Conservation (phyloP, 108 stramenopile genomes). For the Skeletonema costatum region DNA sequence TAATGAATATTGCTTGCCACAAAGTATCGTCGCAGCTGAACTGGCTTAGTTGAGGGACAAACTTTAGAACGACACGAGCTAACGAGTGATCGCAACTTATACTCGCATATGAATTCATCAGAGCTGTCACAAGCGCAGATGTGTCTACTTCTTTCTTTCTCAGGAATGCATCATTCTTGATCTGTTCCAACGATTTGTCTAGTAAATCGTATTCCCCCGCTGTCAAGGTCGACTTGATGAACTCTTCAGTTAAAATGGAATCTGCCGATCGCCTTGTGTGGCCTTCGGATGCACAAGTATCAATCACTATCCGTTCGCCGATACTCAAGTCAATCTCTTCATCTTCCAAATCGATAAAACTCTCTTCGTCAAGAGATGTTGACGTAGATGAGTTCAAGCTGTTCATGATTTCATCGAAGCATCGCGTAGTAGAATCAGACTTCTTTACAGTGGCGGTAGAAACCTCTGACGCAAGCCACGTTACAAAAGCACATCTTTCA, state of each 20-base stretch:
- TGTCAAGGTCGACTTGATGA: neutral
- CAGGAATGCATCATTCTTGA: neutral
- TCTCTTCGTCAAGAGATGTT: neutral
- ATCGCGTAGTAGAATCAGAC: neutral
- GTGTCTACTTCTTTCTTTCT: neutral
- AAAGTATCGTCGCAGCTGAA: conserved; percentile 35
- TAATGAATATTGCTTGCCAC: conserved; percentile 47
- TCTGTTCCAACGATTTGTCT: conserved; percentile 12
- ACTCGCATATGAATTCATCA: conserved; percentile 3
- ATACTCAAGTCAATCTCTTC: neutral
- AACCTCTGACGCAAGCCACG: conserved; percentile 46
- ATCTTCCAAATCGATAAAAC: neutral
- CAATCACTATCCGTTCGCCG: neutral
- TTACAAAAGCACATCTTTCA: conserved; percentile 31
- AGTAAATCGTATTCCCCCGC: conserved; percentile 3
- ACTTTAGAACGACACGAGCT: conserved; percentile 49
- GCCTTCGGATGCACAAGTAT: neutral
- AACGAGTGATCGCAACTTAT: neutral
- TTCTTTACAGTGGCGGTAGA: neutral
- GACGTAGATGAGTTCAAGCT: neutral
- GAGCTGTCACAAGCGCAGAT: neutral
- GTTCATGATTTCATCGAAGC: neutral
- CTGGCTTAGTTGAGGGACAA: conserved; percentile 55
- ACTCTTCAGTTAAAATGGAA: neutral
- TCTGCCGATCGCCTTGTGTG: neutral